Evolutionary conservation across 495 filamentous ascomycete species (phyloP), one percentile per base, ranked within the genome.

Genomic region (Xylaria palmicola): DNA sequence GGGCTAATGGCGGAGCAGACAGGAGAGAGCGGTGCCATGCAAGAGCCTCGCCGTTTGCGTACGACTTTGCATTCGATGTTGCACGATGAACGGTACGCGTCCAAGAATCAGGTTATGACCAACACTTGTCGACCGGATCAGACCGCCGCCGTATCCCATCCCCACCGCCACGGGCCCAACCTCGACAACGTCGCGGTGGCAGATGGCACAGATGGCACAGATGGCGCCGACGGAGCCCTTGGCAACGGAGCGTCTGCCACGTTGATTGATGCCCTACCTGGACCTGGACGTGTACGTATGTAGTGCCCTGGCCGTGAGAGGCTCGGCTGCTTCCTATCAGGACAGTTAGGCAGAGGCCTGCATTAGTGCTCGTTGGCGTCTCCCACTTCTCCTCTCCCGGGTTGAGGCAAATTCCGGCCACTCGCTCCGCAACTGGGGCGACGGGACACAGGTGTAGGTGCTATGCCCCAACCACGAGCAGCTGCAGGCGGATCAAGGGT

Each of bases 251-350:
- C 13, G 29, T 37, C 37, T 55, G 59, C 59, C 59, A 61, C 59
- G 59, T 61, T 55, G 59, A 22, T 39, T 55, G 59, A 54, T 61
- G 56, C 56, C 56, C 44, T 59, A 59, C 44, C 50, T 40, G 30
- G 20, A 56, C 55, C 32, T 20, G 15, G 43, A 17, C 55, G 36
- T 40, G 32, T 20, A n/a, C 27, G 43, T 24, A 45, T 50, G 27
- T 15, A 29, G 26, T 51, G 29, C 20, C 19, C 19, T 34, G 30
- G 29, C 27, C 47, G 12, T 27, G 13, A 37, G 19, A 29, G 47
- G 45, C 19, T 10, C 44, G 13, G 51, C 13, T 4, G 34, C 15
- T 29, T 17, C 29, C 5, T 20, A 26, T 43, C 7, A 2, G 15
- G 26, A 48, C 36, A 29, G 17, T 24, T 19, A 60, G 36, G 37